Base-by-base conservation (phyloP, 2,329 filamentous ascomycete species). In the Hymenoscyphus occultus region DNA sequence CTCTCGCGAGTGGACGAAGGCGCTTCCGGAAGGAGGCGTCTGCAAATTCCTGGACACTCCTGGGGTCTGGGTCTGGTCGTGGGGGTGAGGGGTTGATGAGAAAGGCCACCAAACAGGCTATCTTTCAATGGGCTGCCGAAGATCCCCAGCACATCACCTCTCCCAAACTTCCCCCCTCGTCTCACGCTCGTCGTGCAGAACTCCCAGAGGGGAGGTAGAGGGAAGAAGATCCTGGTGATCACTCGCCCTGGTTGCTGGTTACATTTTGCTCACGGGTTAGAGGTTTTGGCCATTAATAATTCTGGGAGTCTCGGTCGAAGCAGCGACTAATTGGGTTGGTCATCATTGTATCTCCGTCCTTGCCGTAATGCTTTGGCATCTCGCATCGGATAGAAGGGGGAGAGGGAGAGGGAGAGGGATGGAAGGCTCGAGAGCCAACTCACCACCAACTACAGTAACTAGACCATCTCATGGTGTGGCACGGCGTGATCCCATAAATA, bases 81-180 rank as follows among this genome's bases (percentile, higher is more conserved):
- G 10, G 4, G 10, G n/a, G n/a, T 51, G 45, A 51, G 19, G n/a
- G 45, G 16, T 16, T 51, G 45, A 19, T 51, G 45, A 51, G 45
- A 51, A 51, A 51, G n/a, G 45, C 45, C n/a, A 51, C 45, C 19
- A n/a, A 51, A 51, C 45, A 51, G 45, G 45, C 45, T 51, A 51
- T 51, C n/a, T 48, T 4, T 22, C 16, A 22, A 51, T n/a, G 19
- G 45, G 45, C n/a, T 22, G 10, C 45, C n/a, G 45, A 51, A 51
- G 45, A 51, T 51, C 45, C 16, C 45, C 45, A 48, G 45, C n/a
- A 19, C 16, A 19, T 48, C 45, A 19, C 16, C 45, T 48, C 45
- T 48, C 19, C 45, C 45, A 48, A 48, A 48, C 45, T 48, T 48
- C 45, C 7, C n/a, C 45, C 45, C 45, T n/a, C 7, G 5, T 3